Evolutionary conservation across 2,329 filamentous ascomycete genomes (phyloP).

Genomic region (Colletotrichum chrysophilum): DNA sequence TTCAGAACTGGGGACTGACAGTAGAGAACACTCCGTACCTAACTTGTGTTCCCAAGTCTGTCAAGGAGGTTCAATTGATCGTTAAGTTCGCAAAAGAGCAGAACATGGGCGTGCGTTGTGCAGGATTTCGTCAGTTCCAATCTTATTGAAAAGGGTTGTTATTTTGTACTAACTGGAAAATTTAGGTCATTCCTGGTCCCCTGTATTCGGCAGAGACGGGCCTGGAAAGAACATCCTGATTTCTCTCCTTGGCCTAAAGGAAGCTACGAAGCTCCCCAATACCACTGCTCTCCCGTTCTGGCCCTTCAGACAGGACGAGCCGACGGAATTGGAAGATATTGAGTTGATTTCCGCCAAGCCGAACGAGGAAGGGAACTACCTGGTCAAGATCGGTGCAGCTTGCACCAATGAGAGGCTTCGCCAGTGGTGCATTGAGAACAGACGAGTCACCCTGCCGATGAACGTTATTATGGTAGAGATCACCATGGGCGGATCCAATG

Average conservation of each 20-base stretch:
- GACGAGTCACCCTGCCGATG: constrained; percentile 45
- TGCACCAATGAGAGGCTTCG: constrained; percentile 52
- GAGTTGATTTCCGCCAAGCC: constrained; percentile 32
- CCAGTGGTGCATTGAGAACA: constrained; percentile 45
- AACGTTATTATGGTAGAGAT: constrained; percentile 55
- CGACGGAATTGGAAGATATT: constrained; percentile 44
- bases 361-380: constrained; percentile 31
- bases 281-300: constrained; percentile 34
- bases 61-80: constrained; percentile 44
- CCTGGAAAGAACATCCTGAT: constrained; percentile 40
- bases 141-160: neutral
- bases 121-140: constrained; percentile 38
- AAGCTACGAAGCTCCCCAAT: constrained; percentile 42
- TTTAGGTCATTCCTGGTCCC: constrained; percentile 43
- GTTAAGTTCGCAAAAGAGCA: constrained; percentile 39
- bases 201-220: constrained; percentile 43
- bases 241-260: constrained; percentile 43
- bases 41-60: constrained; percentile 46
- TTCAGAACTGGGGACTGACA: constrained; percentile 46
- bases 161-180: neutral
- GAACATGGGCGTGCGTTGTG: constrained; percentile 41
- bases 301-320: constrained; percentile 22
- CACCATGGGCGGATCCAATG: constrained; percentile 51
- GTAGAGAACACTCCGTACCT: constrained; percentile 41
- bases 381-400: constrained; percentile 45